Conservation (phyloP, 371 early-diverging fungal genomes). For the Mucor velutinosus region DNA sequence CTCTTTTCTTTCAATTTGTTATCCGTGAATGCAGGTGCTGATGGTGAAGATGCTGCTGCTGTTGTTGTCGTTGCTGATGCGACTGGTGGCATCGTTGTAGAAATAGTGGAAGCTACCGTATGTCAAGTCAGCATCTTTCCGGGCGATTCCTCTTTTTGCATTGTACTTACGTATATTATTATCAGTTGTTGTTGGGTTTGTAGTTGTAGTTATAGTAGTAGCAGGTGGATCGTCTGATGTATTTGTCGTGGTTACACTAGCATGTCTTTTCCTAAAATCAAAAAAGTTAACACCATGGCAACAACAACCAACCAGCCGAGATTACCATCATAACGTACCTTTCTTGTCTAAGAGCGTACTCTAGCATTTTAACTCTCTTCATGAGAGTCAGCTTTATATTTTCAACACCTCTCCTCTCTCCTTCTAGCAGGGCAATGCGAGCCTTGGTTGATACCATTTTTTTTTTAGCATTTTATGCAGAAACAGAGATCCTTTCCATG, state of each 20-base stretch:
- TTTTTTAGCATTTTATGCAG: not conserved
- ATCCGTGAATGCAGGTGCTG: constrained; percentile 19
- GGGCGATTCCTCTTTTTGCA: not conserved
- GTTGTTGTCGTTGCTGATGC: not conserved
- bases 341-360: constrained; percentile 79
- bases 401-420: constrained; percentile 82
- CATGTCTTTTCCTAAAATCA: constrained; percentile 22
- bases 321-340: constrained; percentile 42
- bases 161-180: constrained; percentile 13
- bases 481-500: not conserved
- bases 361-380: constrained; percentile 87
- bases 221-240: constrained; percentile 11
- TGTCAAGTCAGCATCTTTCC: constrained; percentile 22
- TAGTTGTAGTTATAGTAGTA: not conserved
- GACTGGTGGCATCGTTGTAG: not conserved
- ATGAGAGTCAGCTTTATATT: constrained; percentile 76
- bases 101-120: constrained; percentile 18
- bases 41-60: not conserved
- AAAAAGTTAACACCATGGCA: not conserved
- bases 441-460: constrained; percentile 44
- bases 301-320: not conserved
- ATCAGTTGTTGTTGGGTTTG: not conserved
- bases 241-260: not conserved
- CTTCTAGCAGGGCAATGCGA: constrained; percentile 79
- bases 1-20: constrained; percentile 57